Base-by-base conservation (phyloP, 2,329 filamentous ascomycete species). In the Epichloe coenophiala region DNA sequence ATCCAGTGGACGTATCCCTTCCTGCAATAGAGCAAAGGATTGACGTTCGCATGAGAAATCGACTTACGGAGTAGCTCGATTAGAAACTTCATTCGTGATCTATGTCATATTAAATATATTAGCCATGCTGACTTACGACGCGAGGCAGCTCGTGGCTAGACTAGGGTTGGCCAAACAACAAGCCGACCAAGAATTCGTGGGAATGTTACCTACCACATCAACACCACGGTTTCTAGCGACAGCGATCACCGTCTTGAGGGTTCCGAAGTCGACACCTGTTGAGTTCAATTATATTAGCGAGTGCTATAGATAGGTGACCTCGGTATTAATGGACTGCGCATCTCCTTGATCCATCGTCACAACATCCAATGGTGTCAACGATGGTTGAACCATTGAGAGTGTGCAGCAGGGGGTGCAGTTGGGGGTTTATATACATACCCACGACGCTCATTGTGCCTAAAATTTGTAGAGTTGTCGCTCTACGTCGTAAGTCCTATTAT, bases 41-140 rank as follows among this genome's bases (percentile, higher is more conserved):
- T 66, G 49, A 64, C 60, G 51, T 40, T 35, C 46, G n/a, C 11
- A 31, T 23, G 49, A n/a, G 21, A 21, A 17, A 43, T 49, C 45
- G 21, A 84, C 89, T 78, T 87, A 96, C 88, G 93, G 93, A 61
- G 93, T 98, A 55, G 88, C 83, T 72, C 93, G 85, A 80, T 98
- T 97, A 60, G 93, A 98, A 62, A 97, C 93, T 73, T 98, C 93
- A 78, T 98, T 98, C 75, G 88, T 86, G 68, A 98, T 95, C 89
- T 95, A 64, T 51, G 61, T 52, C 9, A 13, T n/a, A 27, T 33
- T 17, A 6, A 11, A 11, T 7, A 11, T 12, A 23, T 50, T 36
- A 50, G 42, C 42, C 33, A 45, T 11, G n/a, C 23, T n/a, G 17
- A 15, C 21, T 17, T n/a, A 23, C 12, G 8, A 33, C 3, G n/a